These are phyloP conservation scores for Cyberlindnera veronae DNA, from an alignment of 805 yeast genomes.

Conservation along the genomic window DNA sequence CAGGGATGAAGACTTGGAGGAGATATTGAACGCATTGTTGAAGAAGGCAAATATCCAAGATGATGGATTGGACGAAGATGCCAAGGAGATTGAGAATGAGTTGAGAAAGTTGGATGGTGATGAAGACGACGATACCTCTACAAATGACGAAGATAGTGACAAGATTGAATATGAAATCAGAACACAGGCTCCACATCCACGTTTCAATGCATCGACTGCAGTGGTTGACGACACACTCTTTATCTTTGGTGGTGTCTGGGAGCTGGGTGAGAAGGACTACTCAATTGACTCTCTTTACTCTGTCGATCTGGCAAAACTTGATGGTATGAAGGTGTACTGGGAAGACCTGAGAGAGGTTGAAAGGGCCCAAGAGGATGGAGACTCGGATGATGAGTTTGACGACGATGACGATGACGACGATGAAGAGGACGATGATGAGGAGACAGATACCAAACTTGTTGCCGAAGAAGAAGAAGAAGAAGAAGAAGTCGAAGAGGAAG, in stretches of 20 bases:
- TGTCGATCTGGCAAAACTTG: conserved; percentile 79
- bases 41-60: conserved; percentile 65
- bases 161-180: conserved; percentile 38
- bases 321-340: conserved; percentile 88
- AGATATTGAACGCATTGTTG: conserved; percentile 67
- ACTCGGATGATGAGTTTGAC: conserved; percentile 60
- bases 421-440: conserved; percentile 60
- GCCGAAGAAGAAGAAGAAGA: conserved; percentile 58
- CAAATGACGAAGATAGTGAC: conserved; percentile 2
- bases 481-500: conserved; percentile 57
- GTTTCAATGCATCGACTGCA: conserved; percentile 83
- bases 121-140: conserved; percentile 9
- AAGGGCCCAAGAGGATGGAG: conserved; percentile 47
- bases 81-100: conserved; percentile 48
- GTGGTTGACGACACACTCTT: conserved; percentile 81
- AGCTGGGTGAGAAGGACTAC: conserved; percentile 81
- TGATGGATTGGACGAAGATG: conserved; percentile 37
- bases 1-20: conserved; percentile 69
- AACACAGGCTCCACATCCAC: conserved; percentile 73
- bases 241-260: conserved; percentile 90
- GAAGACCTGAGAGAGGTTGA: conserved; percentile 67
- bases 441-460: conserved; percentile 35
- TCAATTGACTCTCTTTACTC: conserved; percentile 82
- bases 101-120: conserved; percentile 37
- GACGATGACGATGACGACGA: conserved; percentile 66